phyloP scores from a whole-genome alignment of 1,139 yeast genomes.

The Geotrichum reessii region DNA sequence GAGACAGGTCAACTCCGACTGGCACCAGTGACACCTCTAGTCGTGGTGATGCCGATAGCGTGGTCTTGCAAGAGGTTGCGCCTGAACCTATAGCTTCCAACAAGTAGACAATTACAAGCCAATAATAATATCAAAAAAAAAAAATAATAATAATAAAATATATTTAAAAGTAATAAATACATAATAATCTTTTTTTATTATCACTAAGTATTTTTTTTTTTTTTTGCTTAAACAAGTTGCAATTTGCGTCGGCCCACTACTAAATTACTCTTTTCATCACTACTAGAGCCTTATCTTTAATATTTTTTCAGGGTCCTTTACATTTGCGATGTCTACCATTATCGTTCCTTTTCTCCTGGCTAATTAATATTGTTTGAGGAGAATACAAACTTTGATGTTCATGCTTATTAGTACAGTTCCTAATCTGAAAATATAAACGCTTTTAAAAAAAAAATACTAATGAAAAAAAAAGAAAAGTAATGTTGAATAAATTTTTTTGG shows the following conservation, averaged over 20 bases:
- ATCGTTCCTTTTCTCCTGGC: not conserved
- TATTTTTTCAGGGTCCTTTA: not conserved
- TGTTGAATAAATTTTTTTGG: not conserved
- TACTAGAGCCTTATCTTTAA: not conserved
- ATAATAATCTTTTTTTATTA: too few relatives aligned
- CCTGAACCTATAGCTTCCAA: conserved; percentile 11
- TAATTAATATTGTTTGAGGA: not conserved
- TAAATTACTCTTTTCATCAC: not conserved
- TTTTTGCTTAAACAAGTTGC: not conserved
- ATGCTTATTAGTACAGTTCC: not conserved
- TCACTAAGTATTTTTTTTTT: too few relatives aligned
- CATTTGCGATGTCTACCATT: not conserved
- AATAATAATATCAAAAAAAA: not conserved
- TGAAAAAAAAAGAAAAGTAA: not conserved
- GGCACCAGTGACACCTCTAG: not conserved
- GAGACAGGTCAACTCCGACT: not conserved
- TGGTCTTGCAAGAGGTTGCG: conserved; percentile 10
- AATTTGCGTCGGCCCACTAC: not conserved
- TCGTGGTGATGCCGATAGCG: not conserved
- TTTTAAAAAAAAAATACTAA: not conserved
- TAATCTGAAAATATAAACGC: not conserved
- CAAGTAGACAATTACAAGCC: not conserved
- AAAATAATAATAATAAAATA: too few relatives aligned
- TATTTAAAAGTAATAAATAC: too few relatives aligned
- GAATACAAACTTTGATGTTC: not conserved